A percentile compares a stretch with the other conserved stretches of the same genome.
These are phyloP conservation scores for Ceratocystis diversiconidia DNA, from an alignment of 2,329 filamentous ascomycete genomes.

Conservation along the genomic window DNA sequence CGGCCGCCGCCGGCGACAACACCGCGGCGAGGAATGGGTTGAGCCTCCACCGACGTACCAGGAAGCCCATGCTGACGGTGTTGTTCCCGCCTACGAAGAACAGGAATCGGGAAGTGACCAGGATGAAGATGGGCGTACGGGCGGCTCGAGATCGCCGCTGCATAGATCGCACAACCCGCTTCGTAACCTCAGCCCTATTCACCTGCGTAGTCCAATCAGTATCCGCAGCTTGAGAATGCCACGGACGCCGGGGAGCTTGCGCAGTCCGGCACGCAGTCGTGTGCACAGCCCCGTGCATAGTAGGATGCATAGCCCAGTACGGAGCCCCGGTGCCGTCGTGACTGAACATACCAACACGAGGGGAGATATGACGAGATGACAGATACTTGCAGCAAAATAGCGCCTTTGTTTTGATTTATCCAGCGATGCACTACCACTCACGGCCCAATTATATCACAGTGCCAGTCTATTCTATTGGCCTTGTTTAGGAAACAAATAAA, in stretches of 20 bases:
- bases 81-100: constrained; percentile 16
- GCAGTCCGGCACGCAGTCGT: constrained; percentile 6
- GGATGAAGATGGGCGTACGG: constrained; percentile 4
- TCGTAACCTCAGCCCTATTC: constrained; percentile 7
- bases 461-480: neutral
- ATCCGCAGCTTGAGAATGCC: constrained; percentile 14
- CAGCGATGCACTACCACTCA: neutral
- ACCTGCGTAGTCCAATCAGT: constrained; percentile 14
- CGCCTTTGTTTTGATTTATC: neutral
- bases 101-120: constrained; percentile 12
- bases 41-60: constrained; percentile 17
- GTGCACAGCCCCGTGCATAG: constrained; percentile 5
- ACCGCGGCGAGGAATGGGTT: constrained; percentile 14
- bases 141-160: constrained; percentile 5
- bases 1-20: constrained; percentile 9
- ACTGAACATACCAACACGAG: neutral
- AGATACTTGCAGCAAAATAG: neutral
- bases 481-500: neutral
- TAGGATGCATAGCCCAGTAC: constrained; percentile 2
- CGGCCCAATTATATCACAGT: neutral
- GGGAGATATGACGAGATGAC: constrained; percentile 8
- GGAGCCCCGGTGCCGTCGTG: neutral
- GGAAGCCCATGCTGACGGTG: constrained; percentile 16
- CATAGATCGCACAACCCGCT: constrained; percentile 7
- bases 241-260: constrained; percentile 11